Conservation (phyloP, 495 filamentous ascomycete species). For the Thozetella sp. region DNA sequence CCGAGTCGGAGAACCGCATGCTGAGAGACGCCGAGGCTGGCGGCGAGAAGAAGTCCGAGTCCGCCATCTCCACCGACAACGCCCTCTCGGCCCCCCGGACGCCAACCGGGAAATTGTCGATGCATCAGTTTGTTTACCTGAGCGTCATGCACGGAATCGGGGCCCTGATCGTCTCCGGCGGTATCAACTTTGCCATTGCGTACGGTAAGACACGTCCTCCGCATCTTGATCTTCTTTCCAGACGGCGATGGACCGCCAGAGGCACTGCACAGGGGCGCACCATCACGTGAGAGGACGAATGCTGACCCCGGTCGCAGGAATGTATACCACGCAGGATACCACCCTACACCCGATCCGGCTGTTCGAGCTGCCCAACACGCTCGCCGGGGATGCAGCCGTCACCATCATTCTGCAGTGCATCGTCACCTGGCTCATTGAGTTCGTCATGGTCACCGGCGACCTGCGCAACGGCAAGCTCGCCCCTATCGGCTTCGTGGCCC, state of each 20-base stretch:
- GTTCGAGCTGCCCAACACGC: conserved; percentile 40
- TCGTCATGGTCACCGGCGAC: conserved; percentile 34
- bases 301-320: conserved; percentile 17
- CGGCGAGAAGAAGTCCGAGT: conserved; percentile 4
- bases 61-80: conserved; percentile 2
- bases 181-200: conserved; percentile 45
- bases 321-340: conserved; percentile 30
- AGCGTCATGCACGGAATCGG: conserved; percentile 37
- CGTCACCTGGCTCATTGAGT: conserved; percentile 31
- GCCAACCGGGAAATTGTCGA: conserved; percentile 32
- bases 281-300: background rate
- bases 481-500: conserved; percentile 36
- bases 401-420: conserved; percentile 31
- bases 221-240: background rate
- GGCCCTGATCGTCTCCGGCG: conserved; percentile 36
- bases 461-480: conserved; percentile 32
- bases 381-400: conserved; percentile 42
- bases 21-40: background rate
- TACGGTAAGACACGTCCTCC: conserved; percentile 28
- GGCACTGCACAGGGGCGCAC: background rate
- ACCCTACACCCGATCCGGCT: conserved; percentile 26
- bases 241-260: conserved; percentile 1
- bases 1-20: conserved; percentile 4
- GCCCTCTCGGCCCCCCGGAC: conserved; percentile 14
- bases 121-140: conserved; percentile 39